These are phyloP conservation scores for Immersiella caudata DNA, from an alignment of 495 filamentous ascomycete species.

Conservation along the genomic window DNA sequence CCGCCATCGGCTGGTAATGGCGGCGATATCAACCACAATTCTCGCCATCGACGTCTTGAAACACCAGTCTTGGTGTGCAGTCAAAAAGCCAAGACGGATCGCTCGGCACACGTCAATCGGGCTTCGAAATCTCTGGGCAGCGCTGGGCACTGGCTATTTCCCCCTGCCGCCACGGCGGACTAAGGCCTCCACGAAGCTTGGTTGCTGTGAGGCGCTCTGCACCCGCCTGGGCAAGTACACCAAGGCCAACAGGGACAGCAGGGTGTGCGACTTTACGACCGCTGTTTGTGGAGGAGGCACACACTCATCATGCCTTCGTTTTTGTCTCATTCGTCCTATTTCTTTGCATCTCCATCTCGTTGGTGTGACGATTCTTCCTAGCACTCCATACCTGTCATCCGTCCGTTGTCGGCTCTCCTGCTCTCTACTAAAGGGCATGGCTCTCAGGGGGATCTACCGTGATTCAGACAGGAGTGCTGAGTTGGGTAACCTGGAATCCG, in stretches of 20 bases:
- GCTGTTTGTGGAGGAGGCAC: neutral
- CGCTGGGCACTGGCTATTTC: conserved; percentile 11
- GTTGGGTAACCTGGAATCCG: neutral
- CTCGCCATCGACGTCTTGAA: neutral
- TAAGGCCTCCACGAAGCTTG: conserved; percentile 32
- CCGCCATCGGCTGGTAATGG: neutral
- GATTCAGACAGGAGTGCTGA: too few species aligned
- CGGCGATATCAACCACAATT: neutral
- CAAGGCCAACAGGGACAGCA: neutral
- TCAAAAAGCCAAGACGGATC: conserved; percentile 9
- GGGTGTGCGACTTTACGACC: neutral
- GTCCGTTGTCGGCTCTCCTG: too few species aligned
- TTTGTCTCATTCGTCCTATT: too few species aligned
- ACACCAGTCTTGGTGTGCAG: conserved; percentile 4
- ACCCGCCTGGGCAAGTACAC: conserved; percentile 14
- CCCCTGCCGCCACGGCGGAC: conserved; percentile 21
- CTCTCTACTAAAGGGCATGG: too few species aligned
- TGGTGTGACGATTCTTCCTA: too few species aligned
- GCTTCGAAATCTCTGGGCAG: conserved; percentile 27
- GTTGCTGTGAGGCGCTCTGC: conserved; percentile 14
- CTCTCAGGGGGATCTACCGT: too few species aligned
- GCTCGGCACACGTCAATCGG: conserved; percentile 26
- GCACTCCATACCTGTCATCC: too few species aligned
- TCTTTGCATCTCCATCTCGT: too few species aligned
- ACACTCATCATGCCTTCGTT: neutral